phyloP scores from a whole-genome alignment of 148 eudicot genomes.

The Camellia sinensis region DNA sequence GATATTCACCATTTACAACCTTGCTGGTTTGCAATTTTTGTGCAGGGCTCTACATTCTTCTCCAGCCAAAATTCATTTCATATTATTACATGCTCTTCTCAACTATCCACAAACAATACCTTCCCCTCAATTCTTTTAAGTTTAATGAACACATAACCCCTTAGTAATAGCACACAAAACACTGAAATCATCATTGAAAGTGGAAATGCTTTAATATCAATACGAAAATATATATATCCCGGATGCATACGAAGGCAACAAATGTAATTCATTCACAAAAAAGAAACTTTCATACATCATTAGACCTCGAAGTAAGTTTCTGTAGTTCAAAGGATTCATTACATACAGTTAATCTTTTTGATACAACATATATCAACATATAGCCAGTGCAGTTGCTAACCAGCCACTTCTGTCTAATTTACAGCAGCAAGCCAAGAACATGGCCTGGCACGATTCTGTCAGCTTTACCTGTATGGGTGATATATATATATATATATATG shows the following conservation, averaged over 20 bases:
- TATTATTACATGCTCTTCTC: no score
- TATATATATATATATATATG: no score
- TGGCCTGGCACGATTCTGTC: slow-evolving; percentile 5
- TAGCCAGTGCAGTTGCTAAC: slow-evolving; percentile 23
- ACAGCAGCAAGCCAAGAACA: slow-evolving; percentile 20
- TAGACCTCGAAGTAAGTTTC: not conserved
- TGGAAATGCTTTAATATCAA: not conserved
- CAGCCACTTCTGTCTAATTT: not conserved
- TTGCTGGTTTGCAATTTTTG: no score
- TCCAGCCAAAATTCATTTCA: no score
- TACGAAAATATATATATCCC: not conserved
- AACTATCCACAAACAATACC: no score
- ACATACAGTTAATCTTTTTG: slow-evolving; percentile 27
- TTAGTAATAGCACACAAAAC: no score
- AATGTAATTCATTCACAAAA: not conserved
- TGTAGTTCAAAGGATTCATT: slow-evolving; percentile 1
- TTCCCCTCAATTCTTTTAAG: no score
- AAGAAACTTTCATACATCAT: slow-evolving; percentile 4
- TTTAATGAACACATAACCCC: no score
- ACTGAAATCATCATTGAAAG: not conserved
- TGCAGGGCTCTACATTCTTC: no score
- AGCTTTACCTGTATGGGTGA: not conserved
- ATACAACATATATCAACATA: slow-evolving; percentile 44
- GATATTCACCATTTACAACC: no score
- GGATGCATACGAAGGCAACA: not conserved